Evolutionary conservation across 1,139 yeast species (phyloP).

Genomic region (Yamadazyma diospyri): DNA sequence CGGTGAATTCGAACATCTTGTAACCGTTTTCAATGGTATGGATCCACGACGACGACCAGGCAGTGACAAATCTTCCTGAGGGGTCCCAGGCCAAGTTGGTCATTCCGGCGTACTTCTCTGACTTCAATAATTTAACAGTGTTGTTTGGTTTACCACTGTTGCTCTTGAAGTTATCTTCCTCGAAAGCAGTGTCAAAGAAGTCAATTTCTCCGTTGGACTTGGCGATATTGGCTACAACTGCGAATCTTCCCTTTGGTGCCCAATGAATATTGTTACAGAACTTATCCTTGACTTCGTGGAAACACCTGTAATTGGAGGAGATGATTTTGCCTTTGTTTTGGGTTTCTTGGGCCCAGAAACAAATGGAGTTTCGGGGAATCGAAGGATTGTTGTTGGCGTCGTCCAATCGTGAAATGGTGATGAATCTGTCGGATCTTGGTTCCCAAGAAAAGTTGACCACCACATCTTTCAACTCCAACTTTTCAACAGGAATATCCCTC

Average conservation of each 20-base stretch:
- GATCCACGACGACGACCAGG: constrained; percentile 85
- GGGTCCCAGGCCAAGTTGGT: constrained; percentile 94
- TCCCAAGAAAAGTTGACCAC: constrained; percentile 94
- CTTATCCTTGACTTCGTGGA: constrained; percentile 56
- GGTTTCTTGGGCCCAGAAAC: constrained; percentile 89
- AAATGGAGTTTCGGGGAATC: constrained; percentile 64
- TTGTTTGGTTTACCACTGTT: constrained; percentile 38
- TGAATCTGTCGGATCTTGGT: constrained; percentile 85
- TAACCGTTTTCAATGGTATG: constrained; percentile 88
- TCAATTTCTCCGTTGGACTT: constrained; percentile 67
- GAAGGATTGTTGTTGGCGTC: constrained; percentile 64
- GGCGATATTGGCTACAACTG: constrained; percentile 70
- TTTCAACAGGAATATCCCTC: constrained; percentile 92
- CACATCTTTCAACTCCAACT: constrained; percentile 87
- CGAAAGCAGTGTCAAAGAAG: constrained; percentile 82
- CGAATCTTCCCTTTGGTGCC: constrained; percentile 94
- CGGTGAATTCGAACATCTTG: constrained; percentile 82
- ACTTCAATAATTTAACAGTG: constrained; percentile 60
- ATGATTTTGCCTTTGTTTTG: constrained; percentile 76
- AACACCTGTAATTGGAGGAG: constrained; percentile 30
- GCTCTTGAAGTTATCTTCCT: constrained; percentile 49
- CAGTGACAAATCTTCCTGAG: constrained; percentile 85
- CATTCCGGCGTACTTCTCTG: constrained; percentile 71
- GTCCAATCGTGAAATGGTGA: constrained; percentile 67
- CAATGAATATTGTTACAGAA: constrained; percentile 74